Base-by-base conservation (phyloP, 2,329 filamentous ascomycete species). In the Emydomyces testavorans region DNA sequence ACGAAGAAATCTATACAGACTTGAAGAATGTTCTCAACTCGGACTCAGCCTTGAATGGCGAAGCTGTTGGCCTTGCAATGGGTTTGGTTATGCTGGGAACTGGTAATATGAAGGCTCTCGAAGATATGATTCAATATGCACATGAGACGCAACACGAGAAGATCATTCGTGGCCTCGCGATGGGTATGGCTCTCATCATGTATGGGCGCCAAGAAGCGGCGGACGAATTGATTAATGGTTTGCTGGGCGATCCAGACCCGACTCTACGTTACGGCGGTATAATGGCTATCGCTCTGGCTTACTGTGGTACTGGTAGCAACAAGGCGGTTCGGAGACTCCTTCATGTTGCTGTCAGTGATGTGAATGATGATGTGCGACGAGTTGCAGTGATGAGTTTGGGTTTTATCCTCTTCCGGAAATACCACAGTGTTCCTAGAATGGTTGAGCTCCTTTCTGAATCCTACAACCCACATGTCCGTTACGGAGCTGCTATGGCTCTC, bases 111-210 rank as follows among this genome's bases (percentile, higher is more conserved):
- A 88, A 85, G 64, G 89, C 88, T 6, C 71, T 98, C 6, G 87
- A 95, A 62, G 87, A 94, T 58, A 95, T 98, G 90, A 92, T 95
- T 50, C 84, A 88, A 39, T 98, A 98, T 62, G 88, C 92, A 3
- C 92, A 95, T 61, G 92, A 98, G 57, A 98, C 92, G 1, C 90
- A 93, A 53, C 92, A 98, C 69, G 92, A 98, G 73, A 98, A 98
- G 77, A 96, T 94, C 61, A 88, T 98, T 20, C 87, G 92, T 42
- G 92, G 92, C 62, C 79, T 95, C 51, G 90, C 92, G 26, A 78
- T 98, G 56, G 92, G 92, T 50, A 96, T 98, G 87, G 88, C 92
- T 8, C 74, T 98, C 51, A 94, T 98, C 71, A 96, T 96, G 90
- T 98, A 92, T 59, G 88, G 84, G 40, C 84, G 88, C 51, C 89